Conservation (phyloP, 495 filamentous ascomycete genomes). For the Pyronema domesticum region DNA sequence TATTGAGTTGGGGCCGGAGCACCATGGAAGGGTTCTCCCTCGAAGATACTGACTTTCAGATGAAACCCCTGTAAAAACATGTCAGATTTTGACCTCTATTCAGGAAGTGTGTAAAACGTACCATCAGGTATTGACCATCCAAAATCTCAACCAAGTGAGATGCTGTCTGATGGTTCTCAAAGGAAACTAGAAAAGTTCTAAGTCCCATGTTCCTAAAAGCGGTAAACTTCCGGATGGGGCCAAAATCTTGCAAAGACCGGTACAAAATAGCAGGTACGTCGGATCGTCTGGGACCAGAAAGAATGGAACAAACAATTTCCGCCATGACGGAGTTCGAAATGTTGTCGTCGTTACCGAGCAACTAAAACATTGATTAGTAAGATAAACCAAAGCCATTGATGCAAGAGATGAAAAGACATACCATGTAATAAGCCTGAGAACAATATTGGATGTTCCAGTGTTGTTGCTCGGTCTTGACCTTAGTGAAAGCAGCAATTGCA, state of each 20-base stretch:
- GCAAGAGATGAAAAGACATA: not conserved
- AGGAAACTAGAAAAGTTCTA: constrained; percentile 16
- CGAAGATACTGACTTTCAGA: constrained; percentile 14
- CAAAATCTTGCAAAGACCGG: constrained; percentile 16
- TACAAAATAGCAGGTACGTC: constrained; percentile 6
- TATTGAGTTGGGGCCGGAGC: constrained; percentile 2
- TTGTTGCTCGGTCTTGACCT: constrained; percentile 10
- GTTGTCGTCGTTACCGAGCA: not conserved
- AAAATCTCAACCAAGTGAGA: constrained; percentile 13
- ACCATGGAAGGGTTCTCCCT: constrained; percentile 6
- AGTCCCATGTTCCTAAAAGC: constrained; percentile 7
- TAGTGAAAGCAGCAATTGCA: constrained; percentile 11
- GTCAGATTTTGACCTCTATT: not conserved
- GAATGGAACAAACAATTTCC: constrained; percentile 14
- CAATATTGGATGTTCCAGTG: constrained; percentile 16
- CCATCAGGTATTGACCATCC: constrained; percentile 22
- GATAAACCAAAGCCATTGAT: not conserved
- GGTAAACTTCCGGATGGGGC: constrained; percentile 16
- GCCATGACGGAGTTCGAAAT: not conserved
- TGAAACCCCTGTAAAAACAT: constrained; percentile 11
- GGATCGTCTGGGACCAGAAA: constrained; percentile 7
- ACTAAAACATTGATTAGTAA: not conserved
- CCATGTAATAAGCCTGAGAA: constrained; percentile 18
- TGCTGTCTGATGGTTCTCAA: constrained; percentile 12
- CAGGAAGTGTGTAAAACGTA: not conserved